Base-by-base conservation (phyloP, 1,139 yeast species). In the Lodderomyces theae region DNA sequence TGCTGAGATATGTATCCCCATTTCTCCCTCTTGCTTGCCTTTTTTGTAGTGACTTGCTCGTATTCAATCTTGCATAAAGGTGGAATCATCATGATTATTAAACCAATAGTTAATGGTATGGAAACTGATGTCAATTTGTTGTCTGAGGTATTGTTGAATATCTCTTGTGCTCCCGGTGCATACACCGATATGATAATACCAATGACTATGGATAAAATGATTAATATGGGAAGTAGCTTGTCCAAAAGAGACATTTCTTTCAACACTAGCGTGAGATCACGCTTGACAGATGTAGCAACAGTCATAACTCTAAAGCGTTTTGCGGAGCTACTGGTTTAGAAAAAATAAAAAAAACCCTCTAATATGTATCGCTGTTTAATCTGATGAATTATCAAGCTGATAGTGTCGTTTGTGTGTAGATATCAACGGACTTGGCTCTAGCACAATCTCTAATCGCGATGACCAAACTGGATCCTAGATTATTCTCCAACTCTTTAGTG, bases 51-150 rank as follows among this genome's bases (percentile, higher is more conserved):
- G 34, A 60, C 42, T 35, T 52, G 52, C 48, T 77, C 82, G 72
- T 76, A 78, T 50, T 70, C 64, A 10, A 79, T 75, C 46, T 75
- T 74, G 53, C 80, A 74, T 34, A 79, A 57, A 8, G 80, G 79
- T 2, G 83, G 83, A 13, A 73, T 61, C 79, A 79, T 78, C 83
- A 79, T 79, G 12, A 74, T 63, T 12, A 79, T 63, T 43, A 78
- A 54, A 0, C 83, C 83, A 8, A 77, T 57, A 1, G 79, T 77
- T 21, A 78, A 56, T 0, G 83, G 83, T 7, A 72, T 49, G 1
- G 70, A 59, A 2, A 67, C 72, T 8, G 61, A 44, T 43, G 61
- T 38, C 51, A 53, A 47, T 31, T 57, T 46, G 3, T 58, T 57
- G 2, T 65, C 60, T 21, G n/a, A 17, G 10, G 23, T 28, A 15